These are phyloP conservation scores for Scedosporium dehoogii DNA, from an alignment of 2,329 filamentous ascomycete genomes.

Conservation along the genomic window DNA sequence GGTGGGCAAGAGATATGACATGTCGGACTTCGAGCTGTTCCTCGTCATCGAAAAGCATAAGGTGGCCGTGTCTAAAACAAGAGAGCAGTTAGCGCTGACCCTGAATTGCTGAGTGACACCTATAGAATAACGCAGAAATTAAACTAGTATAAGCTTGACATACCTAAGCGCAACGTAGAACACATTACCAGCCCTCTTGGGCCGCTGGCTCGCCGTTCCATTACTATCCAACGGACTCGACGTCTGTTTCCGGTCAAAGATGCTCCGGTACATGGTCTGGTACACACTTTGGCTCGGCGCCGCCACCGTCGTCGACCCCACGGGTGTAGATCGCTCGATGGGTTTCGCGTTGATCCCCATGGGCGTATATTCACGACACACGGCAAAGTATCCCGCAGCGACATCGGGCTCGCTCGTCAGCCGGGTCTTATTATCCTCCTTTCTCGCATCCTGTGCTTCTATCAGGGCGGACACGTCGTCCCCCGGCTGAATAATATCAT, in stretches of 20 bases:
- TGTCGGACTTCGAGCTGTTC: slow-evolving; percentile 93
- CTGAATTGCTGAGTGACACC: neutral
- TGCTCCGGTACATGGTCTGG: slow-evolving; percentile 93
- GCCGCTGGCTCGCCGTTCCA: slow-evolving; percentile 38
- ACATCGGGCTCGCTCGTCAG: slow-evolving; percentile 59
- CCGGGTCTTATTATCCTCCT: slow-evolving; percentile 49
- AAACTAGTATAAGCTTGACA: slow-evolving; percentile 14
- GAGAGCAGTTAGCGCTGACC: slow-evolving; percentile 7
- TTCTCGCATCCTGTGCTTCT: slow-evolving; percentile 45
- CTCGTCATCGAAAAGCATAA: slow-evolving; percentile 96
- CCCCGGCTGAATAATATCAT: slow-evolving; percentile 43
- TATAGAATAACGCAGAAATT: neutral
- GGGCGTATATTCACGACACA: slow-evolving; percentile 84
- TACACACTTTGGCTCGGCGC: slow-evolving; percentile 88
- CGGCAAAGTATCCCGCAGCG: slow-evolving; percentile 88
- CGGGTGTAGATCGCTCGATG: slow-evolving; percentile 73
- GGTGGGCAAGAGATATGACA: slow-evolving; percentile 85
- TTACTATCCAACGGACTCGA: slow-evolving; percentile 37
- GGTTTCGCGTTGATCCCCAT: slow-evolving; percentile 89
- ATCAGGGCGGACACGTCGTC: slow-evolving; percentile 59
- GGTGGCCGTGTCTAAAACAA: slow-evolving; percentile 65
- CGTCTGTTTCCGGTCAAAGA: slow-evolving; percentile 70
- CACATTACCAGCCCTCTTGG: slow-evolving; percentile 68
- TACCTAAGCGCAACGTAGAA: slow-evolving; percentile 89
- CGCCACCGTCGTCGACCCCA: slow-evolving; percentile 63